Evolutionary conservation across 768 basidiomycete species (phyloP), one percentile per base, ranked within the genome.

Genomic region (Flagelloscypha sp.): DNA sequence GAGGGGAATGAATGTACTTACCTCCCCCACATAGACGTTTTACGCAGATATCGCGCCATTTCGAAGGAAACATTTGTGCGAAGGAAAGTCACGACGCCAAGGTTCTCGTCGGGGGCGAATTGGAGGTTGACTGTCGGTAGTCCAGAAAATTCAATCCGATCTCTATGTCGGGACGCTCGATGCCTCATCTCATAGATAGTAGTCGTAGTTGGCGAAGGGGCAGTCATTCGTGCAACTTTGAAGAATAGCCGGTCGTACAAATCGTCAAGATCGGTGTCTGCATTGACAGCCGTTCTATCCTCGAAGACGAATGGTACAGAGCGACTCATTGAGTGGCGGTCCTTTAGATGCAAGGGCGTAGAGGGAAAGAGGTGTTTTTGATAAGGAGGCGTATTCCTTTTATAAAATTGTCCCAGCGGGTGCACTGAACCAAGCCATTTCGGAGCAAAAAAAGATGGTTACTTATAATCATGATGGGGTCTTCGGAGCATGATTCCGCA

Each of bases 241-340:
- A 80, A 67, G 61, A 81, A 84, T 43, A 76, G 58, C 36, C 83
- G 73, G 56, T 86, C 83, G 50, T 84, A 85, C 45, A 84, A 71
- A 47, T 86, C 83, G 50, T 83, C 80, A 43, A 75, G 84, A 62
- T 86, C 80, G 1, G 79, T 68, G 30, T 59, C 56, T 9, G 65
- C 59, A 40, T 69, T 55, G 10, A 58, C 54, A 13, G 72, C 79
- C 0, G 81, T 77, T 30, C 78, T 73, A 59, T 84, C 81, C 53
- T 84, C 82, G 28, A 83, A 66, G 30, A 69, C 70, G 44, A 71
- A 71, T 12, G 77, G 75, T 38, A 74, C 62, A 41, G 46, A 42
- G 33, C 52, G 53, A 27, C 28, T 40, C 18, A 37, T 27, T 29
- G 7, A 11, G 12, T 20, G 7, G 4, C 9, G 27, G n/a, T n/a